Evolutionary conservation across 257 asterid species (phyloP), one percentile per base, ranked within the genome.

Genomic region (Anisodus tanguticus): DNA sequence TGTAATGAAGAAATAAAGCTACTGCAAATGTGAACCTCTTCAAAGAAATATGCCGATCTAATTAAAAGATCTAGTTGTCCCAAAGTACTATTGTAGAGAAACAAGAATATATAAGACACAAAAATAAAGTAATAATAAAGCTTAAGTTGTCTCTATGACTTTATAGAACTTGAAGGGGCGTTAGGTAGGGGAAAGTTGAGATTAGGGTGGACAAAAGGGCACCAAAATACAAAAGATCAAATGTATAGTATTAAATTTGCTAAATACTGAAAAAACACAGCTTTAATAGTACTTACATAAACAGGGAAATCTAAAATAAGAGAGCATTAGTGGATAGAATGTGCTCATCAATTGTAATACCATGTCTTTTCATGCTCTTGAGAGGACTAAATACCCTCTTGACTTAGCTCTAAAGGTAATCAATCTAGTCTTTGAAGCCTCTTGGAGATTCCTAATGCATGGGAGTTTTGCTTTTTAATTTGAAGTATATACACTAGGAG

Each of bases 131-230:
- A 81, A 57, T 41, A 41, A 82, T 68, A 68, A 37, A 84, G 49
- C 72, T 77, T 69, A 83, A 87, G 70, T 82, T 83, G 83, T n/a
- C 82, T 77, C 82, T 15, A 62, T 85, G 90, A 84, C 92, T 84
- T 82, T 85, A 72, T 74, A 45, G 85, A 85, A 79, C 70, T 80
- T 88, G 88, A 87, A 91, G 87, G 86, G 94, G 66, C 89, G 82
- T 85, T 87, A 71, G 59, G 84, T 76, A 76, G 62, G 71, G 85
- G 86, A 87, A 87, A 76, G 85, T 83, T 85, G 67, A 74, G 85
- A 86, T 82, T 84, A 85, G 88, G 85, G 80, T 82, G 72, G 86
- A 85, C 64, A 82, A 87, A 83, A 78, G 60, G 63, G 49, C 49
- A 37, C 64, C 67, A 80, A 85, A 43, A 79, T 82, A 69, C 55